These are phyloP conservation scores for Albifimbria verrucaria DNA, from an alignment of 2,329 filamentous ascomycete genomes.

Conservation along the genomic window DNA sequence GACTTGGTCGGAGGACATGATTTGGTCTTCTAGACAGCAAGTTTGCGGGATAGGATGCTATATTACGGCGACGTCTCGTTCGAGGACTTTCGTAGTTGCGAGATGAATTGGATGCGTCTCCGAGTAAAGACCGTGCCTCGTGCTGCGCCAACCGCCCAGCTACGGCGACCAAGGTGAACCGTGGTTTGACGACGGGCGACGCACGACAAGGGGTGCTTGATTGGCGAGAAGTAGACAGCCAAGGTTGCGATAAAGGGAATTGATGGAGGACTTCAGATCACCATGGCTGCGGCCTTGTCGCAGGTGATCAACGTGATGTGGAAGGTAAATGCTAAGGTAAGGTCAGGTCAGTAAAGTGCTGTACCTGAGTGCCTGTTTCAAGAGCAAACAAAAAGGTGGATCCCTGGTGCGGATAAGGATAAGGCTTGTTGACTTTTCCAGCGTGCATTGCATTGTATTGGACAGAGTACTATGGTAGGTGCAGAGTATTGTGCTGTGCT, in stretches of 20 bases:
- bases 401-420: too few relatives aligned
- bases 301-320: too few relatives aligned
- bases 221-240: background rate
- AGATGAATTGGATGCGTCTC: background rate
- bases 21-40: slow-evolving; percentile 4
- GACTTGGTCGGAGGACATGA: slow-evolving; percentile 35
- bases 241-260: background rate
- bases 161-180: background rate
- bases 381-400: background rate
- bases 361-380: background rate
- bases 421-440: background rate
- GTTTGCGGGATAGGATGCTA: background rate
- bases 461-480: too few relatives aligned
- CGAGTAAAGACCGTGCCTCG: background rate
- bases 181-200: background rate
- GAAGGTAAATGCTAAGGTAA: too few relatives aligned
- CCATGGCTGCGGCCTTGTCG: too few relatives aligned
- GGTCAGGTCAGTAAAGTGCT: too few relatives aligned
- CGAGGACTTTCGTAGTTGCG: too few relatives aligned
- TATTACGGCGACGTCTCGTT: too few relatives aligned
- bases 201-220: background rate
- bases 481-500: too few relatives aligned
- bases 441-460: too few relatives aligned
- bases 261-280: too few relatives aligned
- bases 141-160: background rate